Evolutionary conservation across 495 filamentous ascomycete species (phyloP), one percentile per base, ranked within the genome.

Genomic region (Podospora tetraspora): DNA sequence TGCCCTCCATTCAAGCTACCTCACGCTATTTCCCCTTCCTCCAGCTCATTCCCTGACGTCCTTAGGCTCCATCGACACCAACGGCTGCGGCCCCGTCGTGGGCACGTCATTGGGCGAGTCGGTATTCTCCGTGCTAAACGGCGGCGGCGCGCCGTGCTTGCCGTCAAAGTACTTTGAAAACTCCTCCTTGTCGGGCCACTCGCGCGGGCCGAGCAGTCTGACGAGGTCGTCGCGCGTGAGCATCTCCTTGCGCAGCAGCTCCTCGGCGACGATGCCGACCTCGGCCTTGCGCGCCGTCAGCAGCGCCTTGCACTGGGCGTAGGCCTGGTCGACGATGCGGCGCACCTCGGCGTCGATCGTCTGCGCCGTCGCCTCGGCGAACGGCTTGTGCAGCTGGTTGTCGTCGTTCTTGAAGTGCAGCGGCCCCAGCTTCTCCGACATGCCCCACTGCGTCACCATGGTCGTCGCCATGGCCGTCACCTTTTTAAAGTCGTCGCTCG

Each of bases 361-460:
- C 74, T 89, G 90, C 34, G 93, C 95, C 10, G 95, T 99, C 61
- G 91, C 85, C 83, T 99, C 95, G 27, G 92, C 93, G 82, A 97
- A 98, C 0, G 96, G 96, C 81, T 99, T 99, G 69, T 94, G 89
- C 56, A 98, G 75, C 77, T 89, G 88, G 70, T 92, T 86, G 64
- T 90, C 82, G 64, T 89, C 81, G 71, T 94, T 89, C 69, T 94
- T 90, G 78, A 93, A 99, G 82, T 95, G 89, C 66, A 99, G 83
- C 68, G 92, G 94, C 24, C 94, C 92, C 62, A 99, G 87, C 79
- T 96, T 94, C 68, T 91, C 87, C 52, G 90, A 94, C 95, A 99
- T 99, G 72, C 95, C 95, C 87, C 92, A 98, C 78, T 96, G 91
- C 57, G 95, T 99, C 24, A 99, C 95, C 95, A 99, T 99, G 29